These are phyloP conservation scores for Carex littledalei DNA, from an alignment of 176 grass and related monocot genomes.

Conservation along the genomic window DNA sequence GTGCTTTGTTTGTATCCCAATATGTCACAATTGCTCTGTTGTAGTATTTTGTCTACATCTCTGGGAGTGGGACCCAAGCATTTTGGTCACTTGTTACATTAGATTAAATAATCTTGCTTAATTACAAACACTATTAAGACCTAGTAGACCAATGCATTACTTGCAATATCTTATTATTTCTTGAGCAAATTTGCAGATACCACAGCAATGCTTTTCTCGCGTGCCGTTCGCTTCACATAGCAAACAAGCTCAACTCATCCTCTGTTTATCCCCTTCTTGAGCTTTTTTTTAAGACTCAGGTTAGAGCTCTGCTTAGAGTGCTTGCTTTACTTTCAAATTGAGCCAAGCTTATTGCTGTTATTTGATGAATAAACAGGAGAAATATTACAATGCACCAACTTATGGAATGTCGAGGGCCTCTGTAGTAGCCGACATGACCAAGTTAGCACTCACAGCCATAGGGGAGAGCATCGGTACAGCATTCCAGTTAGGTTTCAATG, in stretches of 20 bases:
- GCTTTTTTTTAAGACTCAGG: constrained; percentile 85
- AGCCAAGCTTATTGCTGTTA: neutral
- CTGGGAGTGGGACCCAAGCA: neutral
- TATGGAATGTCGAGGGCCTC: constrained; percentile 48
- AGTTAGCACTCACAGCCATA: constrained; percentile 32
- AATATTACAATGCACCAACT: constrained; percentile 73
- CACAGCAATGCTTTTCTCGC: constrained; percentile 63
- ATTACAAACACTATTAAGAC: neutral
- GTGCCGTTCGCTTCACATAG: constrained; percentile 56
- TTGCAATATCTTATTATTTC: neutral
- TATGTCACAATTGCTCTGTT: neutral
- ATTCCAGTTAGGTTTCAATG: constrained; percentile 54
- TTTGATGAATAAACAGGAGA: constrained; percentile 42
- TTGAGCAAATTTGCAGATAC: constrained; percentile 51
- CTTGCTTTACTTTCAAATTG: neutral
- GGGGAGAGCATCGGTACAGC: constrained; percentile 39
- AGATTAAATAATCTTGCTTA: neutral
- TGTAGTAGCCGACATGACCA: constrained; percentile 34
- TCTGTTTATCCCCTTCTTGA: constrained; percentile 68
- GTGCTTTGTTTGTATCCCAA: neutral
- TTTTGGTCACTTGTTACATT: neutral
- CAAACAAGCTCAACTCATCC: constrained; percentile 53
- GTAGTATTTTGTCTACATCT: neutral
- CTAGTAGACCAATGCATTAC: neutral
- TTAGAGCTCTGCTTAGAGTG: constrained; percentile 1